Conservation (phyloP, 352 stramenopile species). For the Pythium folliculosum region DNA sequence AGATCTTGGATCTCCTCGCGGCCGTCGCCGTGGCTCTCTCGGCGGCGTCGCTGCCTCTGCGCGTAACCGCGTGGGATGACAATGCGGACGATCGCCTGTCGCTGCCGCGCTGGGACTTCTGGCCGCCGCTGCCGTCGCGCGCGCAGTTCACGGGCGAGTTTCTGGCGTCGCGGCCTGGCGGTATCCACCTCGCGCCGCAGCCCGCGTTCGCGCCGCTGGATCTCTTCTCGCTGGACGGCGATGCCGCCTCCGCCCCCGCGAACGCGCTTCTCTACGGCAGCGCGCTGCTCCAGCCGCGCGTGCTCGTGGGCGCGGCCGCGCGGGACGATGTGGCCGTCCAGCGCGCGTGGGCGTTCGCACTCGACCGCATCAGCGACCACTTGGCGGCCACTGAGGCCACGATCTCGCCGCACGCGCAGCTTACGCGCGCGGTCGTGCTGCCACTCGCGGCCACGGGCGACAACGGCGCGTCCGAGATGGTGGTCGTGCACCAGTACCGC, state of each 20-base stretch:
- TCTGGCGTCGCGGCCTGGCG: constrained; percentile 49
- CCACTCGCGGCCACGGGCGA: constrained; percentile 64
- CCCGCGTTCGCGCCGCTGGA: constrained; percentile 52
- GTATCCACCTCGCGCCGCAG: constrained; percentile 45
- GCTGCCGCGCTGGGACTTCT: constrained; percentile 65
- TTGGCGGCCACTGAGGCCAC: constrained; percentile 27
- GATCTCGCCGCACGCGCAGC: constrained; percentile 39
- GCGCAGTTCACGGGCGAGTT: constrained; percentile 64
- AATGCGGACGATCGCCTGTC: neutral
- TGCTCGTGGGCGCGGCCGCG: constrained; percentile 31
- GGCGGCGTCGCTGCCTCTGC: neutral
- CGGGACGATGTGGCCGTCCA: constrained; percentile 43
- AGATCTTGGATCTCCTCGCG: neutral
- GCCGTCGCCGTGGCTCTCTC: neutral
- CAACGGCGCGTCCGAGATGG: constrained; percentile 66
- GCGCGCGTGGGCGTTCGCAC: constrained; percentile 42
- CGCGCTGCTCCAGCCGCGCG: constrained; percentile 46
- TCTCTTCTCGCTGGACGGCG: constrained; percentile 50
- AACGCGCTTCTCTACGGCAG: constrained; percentile 70
- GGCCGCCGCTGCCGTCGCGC: constrained; percentile 44
- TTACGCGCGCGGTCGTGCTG: constrained; percentile 40
- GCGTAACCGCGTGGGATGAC: constrained; percentile 1
- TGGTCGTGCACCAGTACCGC: constrained; percentile 58
- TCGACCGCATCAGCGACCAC: constrained; percentile 38
- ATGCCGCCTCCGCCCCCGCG: neutral